phyloP scores from a whole-genome alignment of 2,329 filamentous ascomycete species.

The Dothistroma pini region DNA sequence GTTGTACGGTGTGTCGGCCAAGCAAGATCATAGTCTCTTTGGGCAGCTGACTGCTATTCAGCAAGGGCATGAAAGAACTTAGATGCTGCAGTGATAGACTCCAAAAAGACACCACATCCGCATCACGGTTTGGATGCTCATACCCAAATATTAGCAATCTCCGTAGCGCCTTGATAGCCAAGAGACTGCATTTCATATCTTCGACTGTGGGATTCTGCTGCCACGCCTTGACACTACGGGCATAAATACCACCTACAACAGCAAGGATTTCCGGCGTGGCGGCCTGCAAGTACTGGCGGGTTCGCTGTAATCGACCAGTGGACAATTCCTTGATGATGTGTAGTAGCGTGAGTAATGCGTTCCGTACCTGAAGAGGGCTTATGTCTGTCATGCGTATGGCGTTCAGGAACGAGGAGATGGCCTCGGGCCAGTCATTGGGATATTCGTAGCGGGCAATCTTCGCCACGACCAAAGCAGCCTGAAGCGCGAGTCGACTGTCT shows the following conservation, averaged over 20 bases:
- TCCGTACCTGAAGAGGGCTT: slow-evolving; percentile 57
- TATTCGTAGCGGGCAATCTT: slow-evolving; percentile 90
- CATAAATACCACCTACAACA: slow-evolving; percentile 73
- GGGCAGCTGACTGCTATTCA: slow-evolving; percentile 40
- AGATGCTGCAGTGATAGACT: slow-evolving; percentile 71
- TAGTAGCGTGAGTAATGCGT: slow-evolving; percentile 72
- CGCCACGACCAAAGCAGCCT: slow-evolving; percentile 82
- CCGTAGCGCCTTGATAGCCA: slow-evolving; percentile 74
- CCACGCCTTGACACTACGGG: slow-evolving; percentile 67
- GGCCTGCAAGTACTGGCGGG: slow-evolving; percentile 71
- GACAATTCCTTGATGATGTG: slow-evolving; percentile 88
- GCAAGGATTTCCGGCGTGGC: slow-evolving; percentile 81
- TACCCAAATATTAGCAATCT: slow-evolving; percentile 78
- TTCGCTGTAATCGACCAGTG: slow-evolving; percentile 70
- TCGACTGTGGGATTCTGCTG: slow-evolving; percentile 36
- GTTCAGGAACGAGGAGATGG: slow-evolving; percentile 54
- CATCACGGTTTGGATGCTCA: slow-evolving; percentile 75
- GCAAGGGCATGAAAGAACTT: slow-evolving; percentile 61
- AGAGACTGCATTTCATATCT: slow-evolving; percentile 71
- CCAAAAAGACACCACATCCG: slow-evolving; percentile 78
- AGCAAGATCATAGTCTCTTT: slow-evolving; percentile 44
- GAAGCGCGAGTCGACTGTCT: slow-evolving; percentile 70
- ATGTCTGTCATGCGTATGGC: slow-evolving; percentile 52
- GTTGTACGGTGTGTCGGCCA: slow-evolving; percentile 84
- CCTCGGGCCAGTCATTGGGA: slow-evolving; percentile 72